Evolutionary conservation across 2,329 filamentous ascomycete species (phyloP).

Genomic region (Verticillium nonalfalfae): DNA sequence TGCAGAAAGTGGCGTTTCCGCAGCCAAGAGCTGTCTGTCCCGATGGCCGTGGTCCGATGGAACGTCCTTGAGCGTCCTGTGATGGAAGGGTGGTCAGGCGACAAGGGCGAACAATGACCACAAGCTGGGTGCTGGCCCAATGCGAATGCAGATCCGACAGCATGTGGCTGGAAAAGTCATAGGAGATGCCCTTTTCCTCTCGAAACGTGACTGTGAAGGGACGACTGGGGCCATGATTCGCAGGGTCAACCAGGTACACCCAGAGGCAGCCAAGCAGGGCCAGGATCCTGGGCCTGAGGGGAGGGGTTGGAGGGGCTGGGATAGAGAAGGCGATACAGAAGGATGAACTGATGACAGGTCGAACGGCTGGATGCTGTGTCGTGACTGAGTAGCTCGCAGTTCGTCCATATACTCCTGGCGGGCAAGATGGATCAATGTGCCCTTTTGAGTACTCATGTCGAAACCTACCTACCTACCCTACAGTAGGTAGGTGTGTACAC

Average conservation of each 20-base stretch:
- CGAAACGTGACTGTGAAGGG: not conserved
- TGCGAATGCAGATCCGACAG: not conserved
- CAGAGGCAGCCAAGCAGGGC: not conserved
- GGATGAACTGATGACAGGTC: too few species aligned
- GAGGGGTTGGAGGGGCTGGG: too few species aligned
- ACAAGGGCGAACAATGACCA: not conserved
- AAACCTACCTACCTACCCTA: too few species aligned
- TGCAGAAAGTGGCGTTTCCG: not conserved
- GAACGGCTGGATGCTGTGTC: too few species aligned
- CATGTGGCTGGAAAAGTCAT: not conserved
- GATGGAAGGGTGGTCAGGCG: not conserved
- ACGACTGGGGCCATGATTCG: not conserved
- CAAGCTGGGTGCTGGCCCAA: not conserved
- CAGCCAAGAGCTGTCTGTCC: not conserved
- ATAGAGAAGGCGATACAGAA: too few species aligned
- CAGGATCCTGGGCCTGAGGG: too few species aligned
- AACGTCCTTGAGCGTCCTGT: not conserved
- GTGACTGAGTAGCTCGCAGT: too few species aligned
- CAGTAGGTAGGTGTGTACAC: too few species aligned
- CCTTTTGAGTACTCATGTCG: too few species aligned
- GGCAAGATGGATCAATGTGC: too few species aligned
- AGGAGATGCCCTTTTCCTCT: not conserved
- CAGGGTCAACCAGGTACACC: not conserved
- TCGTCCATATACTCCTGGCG: too few species aligned
- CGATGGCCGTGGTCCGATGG: not conserved